Percentiles rank a stretch among this genome's conserved stretches.
phyloP scores from a whole-genome alignment of 2,329 filamentous ascomycete genomes.

The Lecanicillium sp. region DNA sequence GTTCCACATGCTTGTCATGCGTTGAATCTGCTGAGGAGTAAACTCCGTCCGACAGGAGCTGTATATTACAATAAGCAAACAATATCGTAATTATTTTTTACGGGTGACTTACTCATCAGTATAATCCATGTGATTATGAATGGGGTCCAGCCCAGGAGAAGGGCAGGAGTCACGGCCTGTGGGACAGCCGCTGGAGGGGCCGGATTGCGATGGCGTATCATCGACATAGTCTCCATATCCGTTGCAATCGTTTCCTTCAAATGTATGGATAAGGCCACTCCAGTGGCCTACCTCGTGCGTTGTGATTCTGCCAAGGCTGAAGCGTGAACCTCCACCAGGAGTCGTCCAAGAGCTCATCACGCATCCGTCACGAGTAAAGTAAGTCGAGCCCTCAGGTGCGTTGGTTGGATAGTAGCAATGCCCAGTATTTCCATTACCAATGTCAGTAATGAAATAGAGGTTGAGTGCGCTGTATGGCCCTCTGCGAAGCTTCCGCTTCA shows the following conservation, averaged over 20 bases:
- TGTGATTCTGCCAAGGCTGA: constrained; percentile 1
- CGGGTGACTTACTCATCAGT: constrained; percentile 14
- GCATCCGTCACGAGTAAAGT: background rate
- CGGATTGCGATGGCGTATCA: constrained; percentile 31
- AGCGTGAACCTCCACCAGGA: background rate
- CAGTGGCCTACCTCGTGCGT: constrained; percentile 6
- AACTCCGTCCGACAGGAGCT: constrained; percentile 34
- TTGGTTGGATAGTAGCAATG: no score
- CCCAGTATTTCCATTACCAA: background rate
- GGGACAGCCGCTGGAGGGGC: constrained; percentile 25
- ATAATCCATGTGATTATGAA: constrained; percentile 23
- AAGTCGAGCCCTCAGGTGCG: no score
- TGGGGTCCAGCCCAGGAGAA: constrained; percentile 15
- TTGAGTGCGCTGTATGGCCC: constrained; percentile 34
- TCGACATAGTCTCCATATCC: constrained; percentile 29
- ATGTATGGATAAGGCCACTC: constrained; percentile 23
- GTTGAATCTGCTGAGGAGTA: constrained; percentile 28
- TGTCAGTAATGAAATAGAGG: constrained; percentile 32
- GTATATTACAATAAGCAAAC: constrained; percentile 12
- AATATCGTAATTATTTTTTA: background rate
- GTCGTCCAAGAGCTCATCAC: constrained; percentile 1
- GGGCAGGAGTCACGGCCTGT: constrained; percentile 20
- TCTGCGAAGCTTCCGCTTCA: constrained; percentile 35
- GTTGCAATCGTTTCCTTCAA: constrained; percentile 23
- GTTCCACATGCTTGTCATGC: constrained; percentile 29